Base-by-base conservation (phyloP, 2,329 filamentous ascomycete genomes). In the Nothophaeocryptopus gaeumannii region DNA sequence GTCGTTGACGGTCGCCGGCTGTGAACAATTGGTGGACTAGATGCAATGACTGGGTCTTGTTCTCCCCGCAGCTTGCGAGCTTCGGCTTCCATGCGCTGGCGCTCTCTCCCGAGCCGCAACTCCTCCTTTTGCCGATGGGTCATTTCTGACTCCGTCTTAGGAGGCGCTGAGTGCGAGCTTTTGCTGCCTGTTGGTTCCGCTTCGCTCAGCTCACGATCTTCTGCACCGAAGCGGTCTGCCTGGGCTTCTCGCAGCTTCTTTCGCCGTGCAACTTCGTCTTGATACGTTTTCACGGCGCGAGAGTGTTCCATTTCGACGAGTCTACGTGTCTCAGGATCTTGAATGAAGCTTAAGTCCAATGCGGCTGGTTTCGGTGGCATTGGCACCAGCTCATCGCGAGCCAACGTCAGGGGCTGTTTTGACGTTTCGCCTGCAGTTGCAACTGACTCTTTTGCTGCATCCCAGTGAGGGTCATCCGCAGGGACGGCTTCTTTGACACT, bases 251-350 rank as follows among this genome's bases (percentile, higher is more conserved):
- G 42, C 9, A 55, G 55, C 42, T 63, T 59, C 46, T 60, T 79
- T 32, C 82, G 82, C 51, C 83, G 78, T 67, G 87, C 88, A 53
- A 87, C 67, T 9, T 82, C 80, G 61, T 81, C 77, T 26, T 85
- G 78, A 63, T 89, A 86, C 8, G 75, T 74, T 63, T 88, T 88
- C 30, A 82, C 73, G 1, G 75, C 74, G 10, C 79, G 77, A 44
- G 81, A 80, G 47, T 82, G 76, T 60, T 89, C 84, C 50, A 84
- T 86, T 60, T 88, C 83, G 1, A 83, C 85, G 35, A 82, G 76
- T 60, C 86, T 88, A 8, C 82, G 80, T 26, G 80, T 74, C 5
- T 82, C 79, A 61, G 85, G 85, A 67, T 88, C 82, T 2, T 77
- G 71, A 63, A 81, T 84, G 39, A 75, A 70, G 38, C 74, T 72